Percentiles rank a stretch among this genome's conserved stretches.
phyloP scores from a whole-genome alignment of 1,139 yeast species.

The Hemisphaericaspora subhashii region DNA sequence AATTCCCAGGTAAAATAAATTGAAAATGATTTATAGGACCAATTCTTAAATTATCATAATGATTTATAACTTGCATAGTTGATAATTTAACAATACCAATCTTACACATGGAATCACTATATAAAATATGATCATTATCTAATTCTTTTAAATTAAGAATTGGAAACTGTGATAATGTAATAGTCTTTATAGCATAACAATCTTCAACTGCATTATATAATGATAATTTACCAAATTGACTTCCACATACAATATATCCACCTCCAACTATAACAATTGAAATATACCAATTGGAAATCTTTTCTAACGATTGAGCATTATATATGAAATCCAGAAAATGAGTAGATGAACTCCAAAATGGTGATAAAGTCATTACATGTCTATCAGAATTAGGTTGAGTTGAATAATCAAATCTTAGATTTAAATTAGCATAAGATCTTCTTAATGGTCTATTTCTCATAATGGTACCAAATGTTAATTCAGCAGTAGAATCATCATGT shows the following conservation, averaged over 20 bases:
- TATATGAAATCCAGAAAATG: constrained; percentile 18
- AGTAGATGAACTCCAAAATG: constrained; percentile 24
- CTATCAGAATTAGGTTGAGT: constrained; percentile 16
- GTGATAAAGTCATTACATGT: constrained; percentile 20
- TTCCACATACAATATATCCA: constrained; percentile 28
- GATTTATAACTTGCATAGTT: constrained; percentile 19
- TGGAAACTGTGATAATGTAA: constrained; percentile 31
- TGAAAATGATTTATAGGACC: constrained; percentile 26
- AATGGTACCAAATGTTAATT: constrained; percentile 5
- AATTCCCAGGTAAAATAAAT: constrained; percentile 6
- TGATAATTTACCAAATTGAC: constrained; percentile 34
- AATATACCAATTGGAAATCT: constrained; percentile 25
- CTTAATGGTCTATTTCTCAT: constrained; percentile 11
- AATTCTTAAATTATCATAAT: constrained; percentile 24
- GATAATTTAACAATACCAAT: constrained; percentile 29
- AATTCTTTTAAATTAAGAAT: constrained; percentile 23
- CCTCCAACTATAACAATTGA: constrained; percentile 21
- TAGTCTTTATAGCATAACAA: constrained; percentile 15
- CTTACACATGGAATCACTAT: constrained; percentile 33
- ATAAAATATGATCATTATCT: constrained; percentile 22
- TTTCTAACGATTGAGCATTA: constrained; percentile 20
- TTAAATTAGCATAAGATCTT: constrained; percentile 15
- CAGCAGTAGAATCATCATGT: constrained; percentile 3
- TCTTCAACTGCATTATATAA: constrained; percentile 22
- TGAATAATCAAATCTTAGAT: constrained; percentile 5